Conservation (phyloP, 306 rosid species). For the Sesbania bispinosa region DNA sequence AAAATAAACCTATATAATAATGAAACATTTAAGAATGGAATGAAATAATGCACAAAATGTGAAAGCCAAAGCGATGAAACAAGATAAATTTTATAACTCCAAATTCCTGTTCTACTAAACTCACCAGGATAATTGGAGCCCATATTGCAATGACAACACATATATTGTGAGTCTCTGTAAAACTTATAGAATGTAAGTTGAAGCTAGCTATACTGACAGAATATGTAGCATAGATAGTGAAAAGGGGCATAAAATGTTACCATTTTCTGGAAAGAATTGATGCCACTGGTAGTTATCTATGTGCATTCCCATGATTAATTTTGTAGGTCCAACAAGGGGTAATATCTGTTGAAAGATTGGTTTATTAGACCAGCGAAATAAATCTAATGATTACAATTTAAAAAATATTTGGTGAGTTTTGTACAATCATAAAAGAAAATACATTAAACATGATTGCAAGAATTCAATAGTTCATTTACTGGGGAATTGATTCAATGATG, state of each 20-base stretch:
- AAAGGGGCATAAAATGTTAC: conserved; percentile 42
- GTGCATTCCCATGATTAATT: conserved; percentile 65
- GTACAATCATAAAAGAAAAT: not conserved
- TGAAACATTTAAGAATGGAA: conserved; percentile 21
- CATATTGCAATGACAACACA: conserved; percentile 73
- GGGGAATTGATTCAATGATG: not conserved
- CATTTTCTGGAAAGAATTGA: conserved; percentile 84
- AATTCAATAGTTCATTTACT: conserved; percentile 1
- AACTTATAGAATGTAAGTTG: conserved; percentile 28
- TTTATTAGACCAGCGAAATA: conserved; percentile 12
- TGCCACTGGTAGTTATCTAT: conserved; percentile 87
- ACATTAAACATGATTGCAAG: conserved; percentile 2
- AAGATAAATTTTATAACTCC: not conserved
- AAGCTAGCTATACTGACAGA: conserved; percentile 23
- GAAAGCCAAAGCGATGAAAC: conserved; percentile 21
- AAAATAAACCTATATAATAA: conserved; percentile 75
- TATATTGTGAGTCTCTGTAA: conserved; percentile 61
- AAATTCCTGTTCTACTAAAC: conserved; percentile 29
- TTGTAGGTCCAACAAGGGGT: conserved; percentile 87
- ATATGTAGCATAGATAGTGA: conserved; percentile 8
- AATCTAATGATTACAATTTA: not conserved
- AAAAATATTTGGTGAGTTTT: not conserved
- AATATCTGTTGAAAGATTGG: conserved; percentile 54
- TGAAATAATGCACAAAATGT: not conserved
- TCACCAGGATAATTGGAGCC: conserved; percentile 95